Evolutionary conservation across 768 basidiomycete species (phyloP).

Genomic region (Serendipita sp.): DNA sequence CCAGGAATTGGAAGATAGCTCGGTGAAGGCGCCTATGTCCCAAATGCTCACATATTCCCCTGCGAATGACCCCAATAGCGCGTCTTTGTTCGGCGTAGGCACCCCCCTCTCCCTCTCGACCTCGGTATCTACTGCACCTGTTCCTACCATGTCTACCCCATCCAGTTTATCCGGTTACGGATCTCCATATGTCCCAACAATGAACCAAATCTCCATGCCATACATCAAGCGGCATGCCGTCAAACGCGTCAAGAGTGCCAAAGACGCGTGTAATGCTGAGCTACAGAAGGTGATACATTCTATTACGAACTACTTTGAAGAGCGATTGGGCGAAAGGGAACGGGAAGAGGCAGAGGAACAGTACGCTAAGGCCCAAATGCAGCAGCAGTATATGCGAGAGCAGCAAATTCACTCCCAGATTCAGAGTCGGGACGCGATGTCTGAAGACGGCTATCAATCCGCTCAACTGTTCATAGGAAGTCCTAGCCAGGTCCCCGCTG

Average conservation of each 20-base stretch:
- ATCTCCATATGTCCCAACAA: background rate
- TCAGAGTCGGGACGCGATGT: conserved; percentile 9
- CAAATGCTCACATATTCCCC: background rate
- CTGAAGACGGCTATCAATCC: conserved; percentile 1
- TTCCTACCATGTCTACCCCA: conserved; percentile 28
- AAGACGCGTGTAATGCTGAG: conserved; percentile 93
- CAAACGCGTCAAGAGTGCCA: conserved; percentile 80
- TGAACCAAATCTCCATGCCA: conserved; percentile 78
- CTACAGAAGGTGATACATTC: conserved; percentile 84
- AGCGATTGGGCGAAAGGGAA: conserved; percentile 64
- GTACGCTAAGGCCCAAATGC: conserved; percentile 1
- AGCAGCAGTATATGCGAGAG: conserved; percentile 4
- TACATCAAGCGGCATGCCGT: conserved; percentile 88
- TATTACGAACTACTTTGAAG: conserved; percentile 90
- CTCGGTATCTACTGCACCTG: conserved; percentile 20
- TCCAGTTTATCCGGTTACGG: background rate
- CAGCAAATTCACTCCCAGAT: conserved; percentile 12
- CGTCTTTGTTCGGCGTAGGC: conserved; percentile 6
- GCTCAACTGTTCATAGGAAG: background rate
- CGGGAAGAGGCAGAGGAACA: conserved; percentile 20
- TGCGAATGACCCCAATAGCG: background rate
- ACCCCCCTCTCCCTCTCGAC: conserved; percentile 5
- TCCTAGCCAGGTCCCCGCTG: background rate
- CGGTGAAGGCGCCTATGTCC: background rate
- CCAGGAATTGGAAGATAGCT: background rate